Percentiles rank a stretch among this genome's conserved stretches.
phyloP scores from a whole-genome alignment of 306 rosid genomes.

The Boehmeria nivea region DNA sequence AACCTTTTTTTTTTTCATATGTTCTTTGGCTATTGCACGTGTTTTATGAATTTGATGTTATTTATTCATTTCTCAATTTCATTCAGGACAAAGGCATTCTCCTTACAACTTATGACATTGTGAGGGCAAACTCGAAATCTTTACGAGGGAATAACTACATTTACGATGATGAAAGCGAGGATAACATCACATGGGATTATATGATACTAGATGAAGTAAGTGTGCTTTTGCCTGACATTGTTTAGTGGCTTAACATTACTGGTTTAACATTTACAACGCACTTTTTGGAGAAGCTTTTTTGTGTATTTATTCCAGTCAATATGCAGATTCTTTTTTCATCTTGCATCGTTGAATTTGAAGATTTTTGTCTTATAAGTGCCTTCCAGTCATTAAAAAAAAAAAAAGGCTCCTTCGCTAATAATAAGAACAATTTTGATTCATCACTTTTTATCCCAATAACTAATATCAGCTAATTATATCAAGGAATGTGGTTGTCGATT shows the following conservation, averaged over 20 bases:
- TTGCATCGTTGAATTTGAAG: no score
- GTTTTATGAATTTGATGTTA: not conserved
- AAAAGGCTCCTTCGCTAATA: no score
- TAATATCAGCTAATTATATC: no score
- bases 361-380: no score
- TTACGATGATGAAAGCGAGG: constrained; percentile 48
- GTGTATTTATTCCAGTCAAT: no score
- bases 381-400: no score
- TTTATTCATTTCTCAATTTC: not conserved
- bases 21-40: not conserved
- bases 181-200: constrained; percentile 69
- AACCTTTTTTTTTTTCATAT: not conserved
- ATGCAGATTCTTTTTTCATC: no score
- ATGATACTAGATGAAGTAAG: constrained; percentile 95
- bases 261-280: no score
- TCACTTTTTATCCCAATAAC: constrained; percentile 1
- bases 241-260: no score
- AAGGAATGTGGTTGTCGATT: no score
- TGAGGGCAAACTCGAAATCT: constrained; percentile 77
- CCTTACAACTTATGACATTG: constrained; percentile 91
- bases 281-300: no score
- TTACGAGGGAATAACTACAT: constrained; percentile 35
- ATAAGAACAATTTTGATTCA: not conserved
- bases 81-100: constrained; percentile 84
- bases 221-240: not conserved